These are phyloP conservation scores for Hirschioporus abietinus DNA, from an alignment of 768 basidiomycete genomes.

Conservation along the genomic window DNA sequence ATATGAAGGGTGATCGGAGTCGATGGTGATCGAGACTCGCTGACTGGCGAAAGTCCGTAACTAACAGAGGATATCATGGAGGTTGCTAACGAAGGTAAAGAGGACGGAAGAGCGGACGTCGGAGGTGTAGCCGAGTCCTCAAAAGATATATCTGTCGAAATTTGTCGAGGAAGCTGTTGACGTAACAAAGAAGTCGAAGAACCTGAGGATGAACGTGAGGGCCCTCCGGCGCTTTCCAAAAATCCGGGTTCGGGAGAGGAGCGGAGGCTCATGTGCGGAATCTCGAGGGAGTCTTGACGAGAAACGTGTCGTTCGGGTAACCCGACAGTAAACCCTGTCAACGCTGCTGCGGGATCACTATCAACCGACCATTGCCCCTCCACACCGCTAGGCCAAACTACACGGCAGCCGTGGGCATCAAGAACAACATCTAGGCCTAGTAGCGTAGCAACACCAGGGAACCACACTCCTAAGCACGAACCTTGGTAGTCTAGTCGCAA, in stretches of 20 bases:
- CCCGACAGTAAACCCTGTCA: constrained; percentile 65
- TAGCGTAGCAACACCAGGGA: constrained; percentile 76
- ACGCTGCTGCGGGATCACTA: constrained; percentile 49
- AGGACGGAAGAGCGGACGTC: constrained; percentile 37
- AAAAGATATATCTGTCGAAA: constrained; percentile 70
- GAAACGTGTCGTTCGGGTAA: constrained; percentile 32
- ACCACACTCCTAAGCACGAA: constrained; percentile 74
- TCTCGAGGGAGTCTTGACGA: constrained; percentile 47
- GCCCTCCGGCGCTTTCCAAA: not conserved
- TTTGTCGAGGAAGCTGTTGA: constrained; percentile 63
- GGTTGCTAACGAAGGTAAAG: constrained; percentile 26
- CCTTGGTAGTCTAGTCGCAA: constrained; percentile 69
- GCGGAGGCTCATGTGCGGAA: constrained; percentile 23
- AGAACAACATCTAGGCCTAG: constrained; percentile 73
- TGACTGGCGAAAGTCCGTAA: not conserved
- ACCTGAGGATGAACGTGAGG: constrained; percentile 21
- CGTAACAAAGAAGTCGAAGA: constrained; percentile 66
- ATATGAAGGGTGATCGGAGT: constrained; percentile 68
- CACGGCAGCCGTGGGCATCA: constrained; percentile 61
- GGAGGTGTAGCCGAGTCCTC: constrained; percentile 56
- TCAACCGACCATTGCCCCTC: constrained; percentile 53
- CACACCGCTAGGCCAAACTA: constrained; percentile 55
- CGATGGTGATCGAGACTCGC: constrained; percentile 37
- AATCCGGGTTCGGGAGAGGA: not conserved
- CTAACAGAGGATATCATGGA: not conserved